Evolutionary conservation across 495 filamentous ascomycete species (phyloP), one percentile per base, ranked within the genome.

Genomic region (Penicillium paxilli): DNA sequence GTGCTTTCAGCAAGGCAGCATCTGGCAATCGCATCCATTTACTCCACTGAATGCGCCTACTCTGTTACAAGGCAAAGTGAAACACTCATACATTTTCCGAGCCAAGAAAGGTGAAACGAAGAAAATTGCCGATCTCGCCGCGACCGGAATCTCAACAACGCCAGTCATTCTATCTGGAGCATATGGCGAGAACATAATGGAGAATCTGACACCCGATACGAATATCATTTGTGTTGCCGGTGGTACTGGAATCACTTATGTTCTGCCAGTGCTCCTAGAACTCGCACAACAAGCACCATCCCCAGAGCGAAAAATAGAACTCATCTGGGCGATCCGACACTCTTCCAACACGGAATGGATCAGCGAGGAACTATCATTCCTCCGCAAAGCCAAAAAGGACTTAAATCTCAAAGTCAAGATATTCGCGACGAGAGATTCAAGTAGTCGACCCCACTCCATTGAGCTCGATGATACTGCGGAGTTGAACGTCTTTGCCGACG

Each of bases 1-100:
- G 23, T 80, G 76, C 57, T 88, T 89, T 52, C 67, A 82, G 0
- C 72, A 77, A 20, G 66, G 79, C 2, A 84, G 76, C 48, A 69
- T 87, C 49, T 87, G 84, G 80, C 83, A 89, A 67, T 80, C 80
- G 0, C 86, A 89, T 59, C 86, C 86, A 0, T 86, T 88, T 59
- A 89, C 86, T 0, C 80, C 84, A 0, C 65, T 78, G 22, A 80
- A 71, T 26, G 55, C 79, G 1, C 85, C 84, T 0, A 63, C 61
- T 2, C 16, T 57, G 1, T 40, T 28, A 30, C 53, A 60, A 38
- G 59, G 14, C 71, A 80, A 25, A 21, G 60, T 63, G 21, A 60
- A 64, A 9, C 86, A 89, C 48, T 77, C 80, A 5, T 89, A 89
- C 52, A 74, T 89, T 49, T 73, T 88, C 41, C 71, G 84, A 1